Evolutionary conservation across 331 rosid species (phyloP).

Genomic region (Quercus tomentella): DNA sequence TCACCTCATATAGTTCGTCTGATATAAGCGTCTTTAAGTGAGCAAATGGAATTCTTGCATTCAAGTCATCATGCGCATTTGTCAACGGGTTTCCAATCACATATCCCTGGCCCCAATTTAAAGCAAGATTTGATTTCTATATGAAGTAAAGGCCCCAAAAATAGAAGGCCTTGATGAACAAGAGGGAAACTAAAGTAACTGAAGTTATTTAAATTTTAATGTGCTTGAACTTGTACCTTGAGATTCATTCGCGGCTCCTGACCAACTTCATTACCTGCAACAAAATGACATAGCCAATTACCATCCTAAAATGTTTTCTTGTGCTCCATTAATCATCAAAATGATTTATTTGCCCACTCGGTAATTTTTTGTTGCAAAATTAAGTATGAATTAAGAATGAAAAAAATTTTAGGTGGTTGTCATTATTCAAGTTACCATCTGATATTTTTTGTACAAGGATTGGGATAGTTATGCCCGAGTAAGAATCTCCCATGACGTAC

Average conservation of each 20-base stretch:
- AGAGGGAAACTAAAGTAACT: too few species aligned
- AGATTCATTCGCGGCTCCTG: slow-evolving; percentile 3
- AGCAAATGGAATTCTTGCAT: slow-evolving; percentile 13
- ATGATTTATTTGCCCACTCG: too few species aligned
- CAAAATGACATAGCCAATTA: neutral
- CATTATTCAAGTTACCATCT: too few species aligned
- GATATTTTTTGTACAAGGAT: too few species aligned
- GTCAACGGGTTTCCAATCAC: neutral
- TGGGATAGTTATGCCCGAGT: too few species aligned
- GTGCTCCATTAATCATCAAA: too few species aligned
- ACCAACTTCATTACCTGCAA: slow-evolving; percentile 13
- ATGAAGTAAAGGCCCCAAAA: too few species aligned
- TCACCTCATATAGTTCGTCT: slow-evolving; percentile 10
- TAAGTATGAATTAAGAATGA: too few species aligned
- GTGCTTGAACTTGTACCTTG: neutral
- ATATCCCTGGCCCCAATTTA: slow-evolving; percentile 1
- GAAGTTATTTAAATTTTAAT: neutral
- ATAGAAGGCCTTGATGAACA: neutral
- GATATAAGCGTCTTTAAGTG: slow-evolving; percentile 11
- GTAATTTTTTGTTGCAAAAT: too few species aligned
- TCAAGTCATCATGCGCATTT: neutral
- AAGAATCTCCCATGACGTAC: too few species aligned
- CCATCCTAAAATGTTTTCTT: neutral
- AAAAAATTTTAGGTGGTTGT: too few species aligned
- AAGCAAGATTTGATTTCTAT: neutral